These are phyloP conservation scores for Exophiala bonariae DNA, from an alignment of 2,329 filamentous ascomycete species.

Conservation along the genomic window DNA sequence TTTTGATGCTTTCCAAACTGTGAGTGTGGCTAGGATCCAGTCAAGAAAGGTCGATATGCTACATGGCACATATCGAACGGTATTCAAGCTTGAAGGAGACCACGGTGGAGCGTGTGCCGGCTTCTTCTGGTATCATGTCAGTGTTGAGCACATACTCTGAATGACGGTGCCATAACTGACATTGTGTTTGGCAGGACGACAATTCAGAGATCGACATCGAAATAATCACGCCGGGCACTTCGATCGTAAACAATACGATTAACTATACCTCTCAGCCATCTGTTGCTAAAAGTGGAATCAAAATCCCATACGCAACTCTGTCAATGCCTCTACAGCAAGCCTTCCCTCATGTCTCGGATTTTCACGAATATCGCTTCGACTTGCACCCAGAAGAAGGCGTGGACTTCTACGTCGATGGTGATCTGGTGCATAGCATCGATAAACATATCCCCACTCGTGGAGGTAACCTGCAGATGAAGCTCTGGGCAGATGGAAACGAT, in stretches of 20 bases:
- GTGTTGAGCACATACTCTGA: neutral
- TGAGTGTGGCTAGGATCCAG: constrained; percentile 31
- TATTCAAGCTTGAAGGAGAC: constrained; percentile 30
- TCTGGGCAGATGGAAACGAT: constrained; percentile 33
- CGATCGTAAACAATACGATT: constrained; percentile 26
- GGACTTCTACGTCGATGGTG: constrained; percentile 30
- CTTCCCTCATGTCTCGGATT: constrained; percentile 13
- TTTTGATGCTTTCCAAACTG: constrained; percentile 19
- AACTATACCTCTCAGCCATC: constrained; percentile 34
- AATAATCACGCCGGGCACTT: constrained; percentile 29
- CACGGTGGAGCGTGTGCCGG: constrained; percentile 30
- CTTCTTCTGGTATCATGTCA: constrained; percentile 35
- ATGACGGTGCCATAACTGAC: neutral
- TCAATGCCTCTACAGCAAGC: constrained; percentile 23
- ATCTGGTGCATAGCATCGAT: constrained; percentile 23
- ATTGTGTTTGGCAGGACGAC: constrained; percentile 26
- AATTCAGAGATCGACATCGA: constrained; percentile 33
- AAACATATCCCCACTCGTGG: constrained; percentile 23
- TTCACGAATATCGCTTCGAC: constrained; percentile 33
- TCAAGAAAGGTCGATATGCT: constrained; percentile 26
- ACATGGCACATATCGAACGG: constrained; percentile 30
- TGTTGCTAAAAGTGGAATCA: constrained; percentile 19
- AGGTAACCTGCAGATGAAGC: constrained; percentile 30
- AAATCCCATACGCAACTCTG: constrained; percentile 28
- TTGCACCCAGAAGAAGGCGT: constrained; percentile 24